These are phyloP conservation scores for Pseudocercospora vitis DNA, from an alignment of 2,329 filamentous ascomycete genomes.

Conservation along the genomic window DNA sequence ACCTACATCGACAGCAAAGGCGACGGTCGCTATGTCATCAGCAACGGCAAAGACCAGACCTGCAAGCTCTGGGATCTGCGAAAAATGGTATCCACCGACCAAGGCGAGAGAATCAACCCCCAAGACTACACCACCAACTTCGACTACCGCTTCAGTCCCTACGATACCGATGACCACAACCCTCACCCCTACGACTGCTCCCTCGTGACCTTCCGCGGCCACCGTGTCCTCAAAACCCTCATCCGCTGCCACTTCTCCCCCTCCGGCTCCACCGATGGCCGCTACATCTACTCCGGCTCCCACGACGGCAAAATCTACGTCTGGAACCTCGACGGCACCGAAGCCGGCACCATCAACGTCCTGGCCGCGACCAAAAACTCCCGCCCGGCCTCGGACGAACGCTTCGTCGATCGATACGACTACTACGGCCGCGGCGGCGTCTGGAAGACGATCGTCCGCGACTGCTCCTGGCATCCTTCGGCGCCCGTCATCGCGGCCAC, in stretches of 20 bases:
- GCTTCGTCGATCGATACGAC: constrained; percentile 58
- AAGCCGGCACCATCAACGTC: constrained; percentile 76
- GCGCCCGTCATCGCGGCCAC: constrained; percentile 84
- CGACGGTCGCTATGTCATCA: constrained; percentile 84
- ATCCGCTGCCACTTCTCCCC: constrained; percentile 96
- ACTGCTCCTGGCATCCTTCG: constrained; percentile 87
- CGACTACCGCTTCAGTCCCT: constrained; percentile 71
- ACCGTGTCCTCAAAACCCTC: constrained; percentile 82
- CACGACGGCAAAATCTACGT: constrained; percentile 87
- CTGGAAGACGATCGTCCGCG: constrained; percentile 79
- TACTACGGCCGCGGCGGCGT: constrained; percentile 56
- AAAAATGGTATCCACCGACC: constrained; percentile 76
- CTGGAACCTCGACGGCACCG: constrained; percentile 89
- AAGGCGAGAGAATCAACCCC: constrained; percentile 59
- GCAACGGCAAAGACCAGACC: constrained; percentile 92
- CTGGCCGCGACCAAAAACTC: constrained; percentile 65
- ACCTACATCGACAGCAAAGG: constrained; percentile 78
- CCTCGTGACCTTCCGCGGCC: constrained; percentile 88
- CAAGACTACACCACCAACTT: constrained; percentile 63
- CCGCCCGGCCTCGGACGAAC: constrained; percentile 55
- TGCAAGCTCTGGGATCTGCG: constrained; percentile 97
- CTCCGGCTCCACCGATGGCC: constrained; percentile 76
- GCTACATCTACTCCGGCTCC: constrained; percentile 91
- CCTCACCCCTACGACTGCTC: constrained; percentile 85
- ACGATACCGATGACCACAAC: constrained; percentile 65